Base-by-base conservation (phyloP, 345 rosid genomes). In the Gossypium longicalyx region DNA sequence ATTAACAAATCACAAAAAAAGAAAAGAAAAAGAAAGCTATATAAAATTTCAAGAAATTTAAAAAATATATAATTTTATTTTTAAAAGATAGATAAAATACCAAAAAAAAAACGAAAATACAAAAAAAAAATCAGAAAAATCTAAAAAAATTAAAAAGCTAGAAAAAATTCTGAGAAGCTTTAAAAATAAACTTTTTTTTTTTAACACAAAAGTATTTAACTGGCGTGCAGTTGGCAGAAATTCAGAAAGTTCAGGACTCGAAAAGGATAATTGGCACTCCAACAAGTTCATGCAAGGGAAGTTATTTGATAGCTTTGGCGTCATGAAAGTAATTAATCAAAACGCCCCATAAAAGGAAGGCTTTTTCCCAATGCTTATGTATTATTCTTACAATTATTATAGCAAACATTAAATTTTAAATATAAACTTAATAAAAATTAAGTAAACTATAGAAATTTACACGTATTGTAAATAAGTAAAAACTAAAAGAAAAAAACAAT, bases 251-350 rank as follows among this genome's bases (percentile, higher is more conserved):
- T 20, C 81, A 80, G 67, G 87, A 82, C n/a, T 76, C 56, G 88
- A 62, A 78, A 0, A 86, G 91, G 7, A 80, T 77, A 54, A 88
- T 90, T 34, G 84, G 79, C 76, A 88, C 91, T 12, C 92, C 91
- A 25, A 68, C 89, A 59, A 88, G 89, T 76, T 64, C 56, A 4
- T 88, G 90, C 83, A 54, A 71, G 3, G 71, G 77, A 3, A 81
- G 70, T 70, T 83, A 71, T 41, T 84, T 83, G 86, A 76, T 85
- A 1, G 87, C 89, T 23, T 59, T 76, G 72, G 87, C 88, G 58
- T 81, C 90, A 56, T 80, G 5, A 4, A 82, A 84, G 5, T 29
- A 29, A 29, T 29, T 29, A 29, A 29, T 29, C 38, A 29, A 25
- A 1, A 48, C 29, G 1, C 25, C 22, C 15, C 27, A 15, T 29